Base-by-base conservation (phyloP, 305 asterid species). In the Rubia peregrina region DNA sequence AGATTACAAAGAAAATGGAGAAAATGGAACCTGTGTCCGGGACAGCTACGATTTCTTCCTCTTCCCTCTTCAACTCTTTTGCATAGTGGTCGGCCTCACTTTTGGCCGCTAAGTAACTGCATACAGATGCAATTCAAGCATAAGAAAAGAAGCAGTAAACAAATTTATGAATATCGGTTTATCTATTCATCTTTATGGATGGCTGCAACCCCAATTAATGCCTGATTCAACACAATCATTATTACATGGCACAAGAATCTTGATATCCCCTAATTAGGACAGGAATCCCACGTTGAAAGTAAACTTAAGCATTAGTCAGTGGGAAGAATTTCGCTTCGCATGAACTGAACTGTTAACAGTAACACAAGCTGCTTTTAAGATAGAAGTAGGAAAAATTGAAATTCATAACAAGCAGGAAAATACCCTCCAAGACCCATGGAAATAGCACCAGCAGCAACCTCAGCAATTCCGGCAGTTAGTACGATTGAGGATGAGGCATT, bases 401-500 rank as follows among this genome's bases (percentile, higher is more conserved):
- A n/a, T n/a, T n/a, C n/a, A n/a, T n/a, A n/a, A n/a, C n/a, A n/a
- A n/a, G n/a, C 4, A 48, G 55, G 55, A 48, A 48, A 12, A 2
- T 81, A 93, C 98, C 97, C 98, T 77, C 98, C 98, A 46, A 93
- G 98, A 36, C 98, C 98, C 98, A 93, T 93, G 81, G 98, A 90
- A 66, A 93, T 90, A 74, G 96, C 97, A n/a, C 98, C 97, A 22
- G 98, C 98, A 44, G 96, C 96, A 67, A 93, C 95, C 85, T 90
- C 96, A 1, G 97, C 97, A 0, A 88, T 79, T 3, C 98, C 98
- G 61, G 98, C 98, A 19, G 98, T 93, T 80, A 93, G 90, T 61
- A 93, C 88, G 72, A 93, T 88, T 66, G 95, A 78, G 59, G 98
- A 89, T 33, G 98, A 79, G 1, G 95, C 97, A 70, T 88, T 90